Conservation (phyloP, 1,139 yeast species). For the Hanseniaspora gamundiae region DNA sequence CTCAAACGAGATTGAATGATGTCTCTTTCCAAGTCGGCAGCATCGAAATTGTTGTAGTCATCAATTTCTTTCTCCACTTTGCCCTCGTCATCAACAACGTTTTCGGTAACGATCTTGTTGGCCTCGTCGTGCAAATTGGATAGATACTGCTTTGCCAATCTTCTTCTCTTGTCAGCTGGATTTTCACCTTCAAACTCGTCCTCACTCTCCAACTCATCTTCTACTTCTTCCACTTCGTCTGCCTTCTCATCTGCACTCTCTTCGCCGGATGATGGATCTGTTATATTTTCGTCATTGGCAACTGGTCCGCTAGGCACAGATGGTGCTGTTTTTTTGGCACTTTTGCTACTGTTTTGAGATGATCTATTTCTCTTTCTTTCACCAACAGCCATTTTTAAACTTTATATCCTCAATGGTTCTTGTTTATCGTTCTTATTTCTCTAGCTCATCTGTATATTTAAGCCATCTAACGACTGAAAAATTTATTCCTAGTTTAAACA, state of each 20-base stretch:
- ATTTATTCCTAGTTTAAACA: background rate
- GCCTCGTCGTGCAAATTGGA: conserved; percentile 59
- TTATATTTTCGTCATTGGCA: conserved; percentile 22
- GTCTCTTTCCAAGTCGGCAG: conserved; percentile 84
- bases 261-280: conserved; percentile 26
- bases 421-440: no score
- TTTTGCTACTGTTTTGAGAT: conserved; percentile 6
- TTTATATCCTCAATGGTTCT: no score
- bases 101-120: conserved; percentile 26
- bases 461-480: background rate
- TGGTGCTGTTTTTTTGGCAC: conserved; percentile 5
- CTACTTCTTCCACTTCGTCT: conserved; percentile 18
- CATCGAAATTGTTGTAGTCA: conserved; percentile 62
- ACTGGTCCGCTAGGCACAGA: background rate
- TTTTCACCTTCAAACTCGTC: conserved; percentile 65
- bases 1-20: conserved; percentile 69
- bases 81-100: conserved; percentile 7
- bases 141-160: conserved; percentile 86
- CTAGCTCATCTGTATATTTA: background rate
- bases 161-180: conserved; percentile 87
- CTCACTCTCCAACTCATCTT: conserved; percentile 45
- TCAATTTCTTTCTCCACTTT: conserved; percentile 16
- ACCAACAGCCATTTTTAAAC: conserved; percentile 2
- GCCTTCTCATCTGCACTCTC: conserved; percentile 14
- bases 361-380: conserved; percentile 19